Evolutionary conservation across 306 rosid species (phyloP), one percentile per base, ranked within the genome.

Genomic region (Glycine tomentella): DNA sequence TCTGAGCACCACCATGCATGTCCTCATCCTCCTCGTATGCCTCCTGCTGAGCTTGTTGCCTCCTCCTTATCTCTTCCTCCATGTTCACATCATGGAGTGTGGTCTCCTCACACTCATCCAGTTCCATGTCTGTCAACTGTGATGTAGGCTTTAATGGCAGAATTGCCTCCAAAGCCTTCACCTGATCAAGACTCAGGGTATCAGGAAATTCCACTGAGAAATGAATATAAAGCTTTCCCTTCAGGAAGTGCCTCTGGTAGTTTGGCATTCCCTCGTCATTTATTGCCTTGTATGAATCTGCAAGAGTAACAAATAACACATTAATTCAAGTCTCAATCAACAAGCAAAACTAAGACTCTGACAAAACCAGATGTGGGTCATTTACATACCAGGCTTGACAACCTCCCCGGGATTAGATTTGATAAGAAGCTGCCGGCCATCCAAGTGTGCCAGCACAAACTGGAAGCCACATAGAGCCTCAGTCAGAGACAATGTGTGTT

Each of bases 81-180:
- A 94, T 89, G 82, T 92, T 91, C 33, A 94, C 98, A 82, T 91
- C 94, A 15, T 92, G 90, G 50, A 92, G 88, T 25, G 97, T 92
- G 0, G 97, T 94, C 86, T 94, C 98, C 84, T 94, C 98, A 8
- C 98, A 94, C 77, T 94, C 98, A 2, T 94, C 98, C 31, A 94
- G 51, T 86, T 91, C 97, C 97, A 94, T 94, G 58, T 92, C 98
- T 0, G 91, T 86, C 40, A 94, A 81, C 72, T 85, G 86, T 4
- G 94, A 77, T 2, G 82, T 34, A 48, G 90, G 79, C 86, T 69
- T 87, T 3, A 92, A 52, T 11, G 97, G 98, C 59, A 94, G 84
- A 52, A 85, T 86, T 57, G 83, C 80, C 33, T 86, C 91, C 75
- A 94, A 34, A 0, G 89, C 89, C 75, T 85, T 78, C 0, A 85